A percentile compares a stretch with the other conserved stretches of the same genome.
Conservation (phyloP, 768 basidiomycete genomes). For the Leucocoprinus leucothites region DNA sequence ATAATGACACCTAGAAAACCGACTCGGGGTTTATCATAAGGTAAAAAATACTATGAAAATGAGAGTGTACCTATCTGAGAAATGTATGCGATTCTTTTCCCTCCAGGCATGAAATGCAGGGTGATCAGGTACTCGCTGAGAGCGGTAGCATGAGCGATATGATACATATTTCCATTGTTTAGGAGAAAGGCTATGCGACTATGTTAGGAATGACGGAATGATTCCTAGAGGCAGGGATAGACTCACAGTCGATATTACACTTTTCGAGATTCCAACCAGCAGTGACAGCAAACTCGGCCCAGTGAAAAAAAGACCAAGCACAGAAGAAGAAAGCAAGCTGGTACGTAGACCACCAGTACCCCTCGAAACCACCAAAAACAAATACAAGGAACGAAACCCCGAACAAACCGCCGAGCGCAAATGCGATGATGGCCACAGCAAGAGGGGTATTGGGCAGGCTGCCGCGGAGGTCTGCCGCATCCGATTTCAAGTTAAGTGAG, state of each 20-base stretch:
- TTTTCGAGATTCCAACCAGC: conserved; percentile 95
- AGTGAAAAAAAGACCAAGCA: conserved; percentile 86
- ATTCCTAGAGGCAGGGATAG: background rate
- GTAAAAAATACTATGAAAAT: background rate
- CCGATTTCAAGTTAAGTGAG: conserved; percentile 43
- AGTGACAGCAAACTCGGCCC: conserved; percentile 92
- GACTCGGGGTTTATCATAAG: background rate
- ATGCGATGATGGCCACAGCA: conserved; percentile 72
- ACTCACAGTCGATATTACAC: conserved; percentile 90
- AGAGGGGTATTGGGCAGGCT: conserved; percentile 89
- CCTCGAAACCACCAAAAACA: conserved; percentile 38
- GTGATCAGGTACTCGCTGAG: conserved; percentile 77
- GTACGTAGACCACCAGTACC: conserved; percentile 62
- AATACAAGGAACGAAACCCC: conserved; percentile 53
- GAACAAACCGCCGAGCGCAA: conserved; percentile 78
- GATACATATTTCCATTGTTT: conserved; percentile 86
- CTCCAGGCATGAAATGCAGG: conserved; percentile 61
- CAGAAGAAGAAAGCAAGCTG: conserved; percentile 83
- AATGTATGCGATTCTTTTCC: conserved; percentile 58
- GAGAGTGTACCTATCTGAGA: conserved; percentile 47
- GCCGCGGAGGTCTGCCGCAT: conserved; percentile 36
- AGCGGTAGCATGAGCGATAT: conserved; percentile 77
- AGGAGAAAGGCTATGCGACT: conserved; percentile 76
- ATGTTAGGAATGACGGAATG: background rate
- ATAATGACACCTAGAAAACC: conserved; percentile 53